Evolutionary conservation across 2,329 filamentous ascomycete genomes (phyloP).

Genomic region (Beauveria varroae): DNA sequence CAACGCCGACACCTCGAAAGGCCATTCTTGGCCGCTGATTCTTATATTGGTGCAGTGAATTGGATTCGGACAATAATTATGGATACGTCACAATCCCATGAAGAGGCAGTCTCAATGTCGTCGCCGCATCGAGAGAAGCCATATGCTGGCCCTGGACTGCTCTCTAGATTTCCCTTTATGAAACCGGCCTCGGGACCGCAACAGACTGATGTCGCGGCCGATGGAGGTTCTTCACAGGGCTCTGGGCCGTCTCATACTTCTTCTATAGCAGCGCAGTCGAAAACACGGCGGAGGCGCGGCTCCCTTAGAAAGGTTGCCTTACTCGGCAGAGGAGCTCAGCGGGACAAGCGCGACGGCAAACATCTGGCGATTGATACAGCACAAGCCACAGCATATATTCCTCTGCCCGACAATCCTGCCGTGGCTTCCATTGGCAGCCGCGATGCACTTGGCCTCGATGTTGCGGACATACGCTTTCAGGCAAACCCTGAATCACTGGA

Average conservation of each 20-base stretch:
- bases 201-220: constrained; percentile 24
- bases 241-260: not conserved
- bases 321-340: constrained; percentile 63
- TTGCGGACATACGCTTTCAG: constrained; percentile 27
- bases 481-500: not conserved
- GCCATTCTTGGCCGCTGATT: not conserved
- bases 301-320: constrained; percentile 83
- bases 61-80: not conserved
- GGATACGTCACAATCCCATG: not conserved
- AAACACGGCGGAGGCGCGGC: constrained; percentile 64
- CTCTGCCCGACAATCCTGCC: not conserved
- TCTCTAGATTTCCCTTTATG: constrained; percentile 65
- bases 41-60: not conserved
- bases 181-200: constrained; percentile 32
- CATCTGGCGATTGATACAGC: constrained; percentile 36
- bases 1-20: not conserved
- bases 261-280: constrained; percentile 32
- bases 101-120: not conserved
- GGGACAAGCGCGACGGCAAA: constrained; percentile 48
- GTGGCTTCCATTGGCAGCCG: constrained; percentile 13
- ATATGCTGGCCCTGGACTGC: constrained; percentile 44
- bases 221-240: constrained; percentile 16
- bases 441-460: constrained; percentile 37
- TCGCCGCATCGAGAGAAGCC: not conserved
- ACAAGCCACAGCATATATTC: constrained; percentile 18